Evolutionary conservation across 768 basidiomycete species (phyloP).

Genomic region (Rhodotorula toruloides): DNA sequence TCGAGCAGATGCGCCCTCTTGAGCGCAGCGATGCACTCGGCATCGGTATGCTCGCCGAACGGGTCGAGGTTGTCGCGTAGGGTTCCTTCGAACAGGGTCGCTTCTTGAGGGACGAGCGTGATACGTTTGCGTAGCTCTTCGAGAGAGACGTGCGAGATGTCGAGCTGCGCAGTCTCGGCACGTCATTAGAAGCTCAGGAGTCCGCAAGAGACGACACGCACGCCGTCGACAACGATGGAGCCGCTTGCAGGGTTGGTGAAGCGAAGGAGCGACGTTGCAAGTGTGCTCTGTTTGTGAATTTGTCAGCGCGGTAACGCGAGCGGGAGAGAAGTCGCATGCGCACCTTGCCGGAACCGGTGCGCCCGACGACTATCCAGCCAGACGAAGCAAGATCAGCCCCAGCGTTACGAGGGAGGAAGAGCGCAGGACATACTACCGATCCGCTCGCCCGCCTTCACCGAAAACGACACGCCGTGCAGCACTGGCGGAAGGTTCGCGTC

Average conservation of each 20-base stretch:
- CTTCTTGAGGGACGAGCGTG: slow-evolving; percentile 33
- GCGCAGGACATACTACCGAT: slow-evolving; percentile 44
- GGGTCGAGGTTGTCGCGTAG: slow-evolving; percentile 31
- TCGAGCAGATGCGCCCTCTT: slow-evolving; percentile 15
- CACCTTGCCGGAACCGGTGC: slow-evolving; percentile 56
- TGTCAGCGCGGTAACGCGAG: not conserved
- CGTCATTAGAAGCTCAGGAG: slow-evolving; percentile 47
- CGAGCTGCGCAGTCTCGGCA: slow-evolving; percentile 4
- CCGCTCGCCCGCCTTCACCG: slow-evolving; percentile 60
- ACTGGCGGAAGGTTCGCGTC: slow-evolving; percentile 60
- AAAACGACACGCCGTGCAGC: slow-evolving; percentile 58
- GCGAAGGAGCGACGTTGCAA: slow-evolving; percentile 54
- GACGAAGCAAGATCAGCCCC: not conserved
- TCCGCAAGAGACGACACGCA: slow-evolving; percentile 53
- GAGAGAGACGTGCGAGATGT: slow-evolving; percentile 19
- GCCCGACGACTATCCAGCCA: slow-evolving; percentile 54
- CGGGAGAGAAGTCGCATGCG: not conserved
- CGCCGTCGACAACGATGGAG: slow-evolving; percentile 54
- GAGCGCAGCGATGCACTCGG: not conserved
- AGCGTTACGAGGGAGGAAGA: not conserved
- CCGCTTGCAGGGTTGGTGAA: slow-evolving; percentile 13
- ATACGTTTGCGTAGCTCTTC: slow-evolving; percentile 6
- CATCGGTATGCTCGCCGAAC: slow-evolving; percentile 25
- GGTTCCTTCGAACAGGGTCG: slow-evolving; percentile 20
- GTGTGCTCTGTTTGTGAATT: not conserved